Percentiles rank a stretch among this genome's conserved stretches.
Conservation (phyloP, 2,329 filamentous ascomycete species). For the Claviceps sp. region DNA sequence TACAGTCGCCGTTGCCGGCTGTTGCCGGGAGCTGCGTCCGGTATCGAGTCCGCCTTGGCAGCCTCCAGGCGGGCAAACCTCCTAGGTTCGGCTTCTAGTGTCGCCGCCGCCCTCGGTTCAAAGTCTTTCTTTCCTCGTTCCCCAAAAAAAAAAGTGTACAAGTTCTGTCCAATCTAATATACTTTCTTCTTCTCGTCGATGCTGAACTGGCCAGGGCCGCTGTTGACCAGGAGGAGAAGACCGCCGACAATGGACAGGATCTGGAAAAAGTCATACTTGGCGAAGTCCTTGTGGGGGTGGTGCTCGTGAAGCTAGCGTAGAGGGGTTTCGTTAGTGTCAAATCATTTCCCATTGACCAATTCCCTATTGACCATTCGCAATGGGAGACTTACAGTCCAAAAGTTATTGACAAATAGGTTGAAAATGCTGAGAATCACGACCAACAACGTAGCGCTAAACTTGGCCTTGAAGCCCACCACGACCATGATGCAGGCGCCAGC, state of each 20-base stretch:
- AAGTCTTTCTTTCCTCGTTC: background rate
- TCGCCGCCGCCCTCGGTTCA: no score
- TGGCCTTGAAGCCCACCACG: conserved; percentile 98
- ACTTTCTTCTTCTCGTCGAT: conserved; percentile 99
- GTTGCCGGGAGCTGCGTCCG: background rate
- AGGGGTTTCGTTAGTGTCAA: background rate
- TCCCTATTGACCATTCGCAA: no score
- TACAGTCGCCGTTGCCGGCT: background rate
- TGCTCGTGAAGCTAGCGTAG: conserved; percentile 69
- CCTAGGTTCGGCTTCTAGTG: no score
- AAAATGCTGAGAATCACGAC: conserved; percentile 93
- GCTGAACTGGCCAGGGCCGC: conserved; percentile 92
- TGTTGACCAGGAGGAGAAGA: conserved; percentile 93
- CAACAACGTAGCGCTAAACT: conserved; percentile 91
- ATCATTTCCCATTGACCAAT: no score
- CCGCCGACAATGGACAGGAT: conserved; percentile 97
- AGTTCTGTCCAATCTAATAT: conserved; percentile 44
- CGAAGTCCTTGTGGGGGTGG: conserved; percentile 99
- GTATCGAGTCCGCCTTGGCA: conserved; percentile 7
- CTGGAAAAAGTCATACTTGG: conserved; percentile 99
- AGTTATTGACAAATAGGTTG: conserved; percentile 97
- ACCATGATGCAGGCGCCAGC: conserved; percentile 95
- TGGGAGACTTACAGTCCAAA: conserved; percentile 73
- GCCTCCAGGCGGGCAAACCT: background rate
- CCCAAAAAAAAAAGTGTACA: background rate